Percentiles rank a stretch among this genome's conserved stretches.
Evolutionary conservation across 352 stramenopile genomes (phyloP).

Genomic region (Globisporangium polare): DNA sequence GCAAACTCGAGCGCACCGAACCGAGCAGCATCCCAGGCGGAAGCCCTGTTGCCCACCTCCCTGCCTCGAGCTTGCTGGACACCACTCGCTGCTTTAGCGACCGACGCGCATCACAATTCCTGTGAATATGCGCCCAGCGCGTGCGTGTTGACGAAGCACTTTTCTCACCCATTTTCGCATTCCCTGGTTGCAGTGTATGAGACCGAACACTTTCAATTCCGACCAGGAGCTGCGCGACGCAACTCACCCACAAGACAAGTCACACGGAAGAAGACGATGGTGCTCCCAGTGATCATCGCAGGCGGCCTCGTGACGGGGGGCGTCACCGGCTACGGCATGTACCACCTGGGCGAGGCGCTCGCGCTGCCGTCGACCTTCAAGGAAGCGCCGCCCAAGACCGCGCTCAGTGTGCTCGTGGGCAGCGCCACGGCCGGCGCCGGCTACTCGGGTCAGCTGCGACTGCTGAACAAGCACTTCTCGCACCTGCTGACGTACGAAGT

Average conservation of each 20-base stretch:
- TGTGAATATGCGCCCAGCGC: not conserved
- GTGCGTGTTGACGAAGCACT: constrained; percentile 3
- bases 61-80: not conserved
- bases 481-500: constrained; percentile 72
- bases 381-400: constrained; percentile 38
- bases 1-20: not conserved
- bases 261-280: constrained; percentile 26
- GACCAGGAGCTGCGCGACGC: not conserved
- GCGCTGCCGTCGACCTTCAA: constrained; percentile 29
- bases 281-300: constrained; percentile 67
- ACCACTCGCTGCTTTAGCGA: not conserved
- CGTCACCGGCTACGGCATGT: constrained; percentile 64
- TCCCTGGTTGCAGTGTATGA: not conserved
- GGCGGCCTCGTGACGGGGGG: constrained; percentile 38
- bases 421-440: constrained; percentile 28
- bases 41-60: not conserved
- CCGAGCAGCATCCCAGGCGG: not conserved
- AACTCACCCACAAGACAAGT: not conserved
- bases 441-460: constrained; percentile 47
- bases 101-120: not conserved
- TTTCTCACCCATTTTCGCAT: constrained; percentile 6
- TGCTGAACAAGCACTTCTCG: constrained; percentile 54
- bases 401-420: constrained; percentile 32
- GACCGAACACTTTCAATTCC: not conserved
- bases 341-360: constrained; percentile 46